Evolutionary conservation across 1,284 basidiomycete genomes (phyloP), one percentile per base, ranked within the genome.

Genomic region (Cutaneotrichosporon dermatis): DNA sequence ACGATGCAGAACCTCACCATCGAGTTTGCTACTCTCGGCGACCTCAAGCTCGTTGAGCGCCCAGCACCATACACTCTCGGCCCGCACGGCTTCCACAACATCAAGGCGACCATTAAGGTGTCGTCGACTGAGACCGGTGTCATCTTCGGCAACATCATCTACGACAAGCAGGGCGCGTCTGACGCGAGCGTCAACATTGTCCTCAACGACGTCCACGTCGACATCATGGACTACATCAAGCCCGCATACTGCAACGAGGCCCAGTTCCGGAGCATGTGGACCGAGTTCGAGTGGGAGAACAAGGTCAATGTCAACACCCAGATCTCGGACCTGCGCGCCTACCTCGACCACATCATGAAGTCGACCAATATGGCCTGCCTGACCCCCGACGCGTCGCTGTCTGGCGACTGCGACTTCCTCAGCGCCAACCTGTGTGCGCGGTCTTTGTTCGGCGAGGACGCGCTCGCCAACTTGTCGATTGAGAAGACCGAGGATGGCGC

Each of bases 151-250:
- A 96, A 94, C 76, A 97, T 99, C 67, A 86, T 96, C 15, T 99
- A 96, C 88, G 92, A 95, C 65, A 90, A 89, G n/a, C 86, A 87
- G 4, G 89, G 88, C 51, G 86, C 93, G 67, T 83, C 87, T 0
- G 91, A 95, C 73, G 86, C 86, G 52, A 92, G 87, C 77, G 76
- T 76, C 55, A 82, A 72, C 76, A 92, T 92, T 42, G 94, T 99
- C 52, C 79, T 98, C 71, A 97, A 93, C 77, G 95, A 98, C 79
- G 94, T 98, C 61, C 93, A 98, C 79, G 92, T 98, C 66, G 96
- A 99, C 78, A 98, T 99, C 68, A 95, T 99, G 90, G 95, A 98
- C 78, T 99, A 98, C 79, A 99, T 99, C 81, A 92, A 96, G 76
- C 94, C 95, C 0, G 92, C 93, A 4, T 90, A 90, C 73, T 96